Evolutionary conservation across 768 basidiomycete genomes (phyloP), one percentile per base, ranked within the genome.

Genomic region (Lactarius indigo): DNA sequence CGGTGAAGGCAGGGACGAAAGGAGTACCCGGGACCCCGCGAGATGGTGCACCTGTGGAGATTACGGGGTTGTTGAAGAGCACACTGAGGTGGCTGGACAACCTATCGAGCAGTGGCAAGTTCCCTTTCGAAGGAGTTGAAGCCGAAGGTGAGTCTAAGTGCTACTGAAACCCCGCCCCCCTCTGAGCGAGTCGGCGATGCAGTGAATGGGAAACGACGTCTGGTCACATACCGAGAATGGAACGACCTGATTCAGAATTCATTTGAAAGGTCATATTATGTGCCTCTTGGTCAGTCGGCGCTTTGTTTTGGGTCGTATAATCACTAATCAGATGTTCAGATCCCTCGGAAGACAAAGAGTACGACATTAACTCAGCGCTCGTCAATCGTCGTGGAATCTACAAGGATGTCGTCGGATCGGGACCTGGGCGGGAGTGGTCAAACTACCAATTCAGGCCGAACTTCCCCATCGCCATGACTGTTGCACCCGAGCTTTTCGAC

Each of bases 351-450:
- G 96, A 99, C 73, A 68, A 72, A 4, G 79, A 86, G 18, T 94
- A 94, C 79, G 82, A 82, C 63, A 76, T 97, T 71, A 81, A 92
- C 72, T 71, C 91, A 3, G 81, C 71, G 28, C 76, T 98, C 41
- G 82, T 97, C 67, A 91, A 94, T 74, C 88, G 94, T 17, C 84
- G 97, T 64, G 97, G 96, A 5, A 96, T 98, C 74, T 99, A 98
- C 83, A 99, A 99, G 82, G 97, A 99, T 75, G 94, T 98, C 8
- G 90, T 90, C 71, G 94, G 96, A 47, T 95, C 97, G 13, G 92
- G 92, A 0, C 74, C 82, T 57, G 91, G 88, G 12, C 85, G 93
- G 63, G 92, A 96, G 77, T 98, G 94, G 94, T 92, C 94, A 6
- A 96, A 99, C 78, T 99, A 98, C 76, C 97, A 98, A 77, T 84